phyloP scores from a whole-genome alignment of 177 flowering plant species.

The Vitis hybrid region DNA sequence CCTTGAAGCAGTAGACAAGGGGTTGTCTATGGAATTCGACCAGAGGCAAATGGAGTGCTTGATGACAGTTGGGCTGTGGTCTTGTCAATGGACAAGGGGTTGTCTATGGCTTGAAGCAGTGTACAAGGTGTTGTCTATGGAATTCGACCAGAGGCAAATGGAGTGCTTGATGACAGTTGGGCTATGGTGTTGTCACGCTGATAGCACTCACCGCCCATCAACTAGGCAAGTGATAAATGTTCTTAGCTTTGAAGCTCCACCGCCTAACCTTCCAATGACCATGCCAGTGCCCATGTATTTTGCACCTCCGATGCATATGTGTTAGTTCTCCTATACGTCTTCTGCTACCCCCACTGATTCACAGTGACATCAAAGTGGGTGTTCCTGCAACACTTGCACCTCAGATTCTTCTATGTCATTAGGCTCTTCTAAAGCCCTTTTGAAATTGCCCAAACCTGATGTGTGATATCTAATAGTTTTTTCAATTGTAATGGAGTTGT shows the following conservation, averaged over 20 bases:
- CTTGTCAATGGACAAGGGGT: too few species aligned
- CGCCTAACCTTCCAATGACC: conserved; percentile 47
- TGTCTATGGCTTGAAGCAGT: conserved; percentile 20
- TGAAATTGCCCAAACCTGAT: background rate
- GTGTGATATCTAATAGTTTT: too few species aligned
- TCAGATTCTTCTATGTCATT: conserved; percentile 16
- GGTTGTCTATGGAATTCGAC: conserved; percentile 24
- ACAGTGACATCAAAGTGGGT: conserved; percentile 13
- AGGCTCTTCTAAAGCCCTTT: conserved; percentile 22
- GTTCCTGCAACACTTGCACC: conserved; percentile 23
- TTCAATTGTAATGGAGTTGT: too few species aligned
- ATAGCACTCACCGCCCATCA: conserved; percentile 40
- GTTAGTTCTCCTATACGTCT: conserved; percentile 26
- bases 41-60: conserved; percentile 32
- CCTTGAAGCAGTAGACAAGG: conserved; percentile 31
- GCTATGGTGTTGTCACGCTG: conserved; percentile 64
- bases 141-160: conserved; percentile 29
- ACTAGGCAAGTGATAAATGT: conserved; percentile 52
- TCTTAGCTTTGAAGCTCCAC: conserved; percentile 46
- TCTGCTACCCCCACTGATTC: conserved; percentile 20
- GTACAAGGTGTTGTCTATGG: conserved; percentile 21
- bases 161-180: conserved; percentile 49
- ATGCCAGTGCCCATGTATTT: conserved; percentile 48
- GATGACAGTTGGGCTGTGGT: conserved; percentile 42
- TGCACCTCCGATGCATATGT: conserved; percentile 26